A percentile compares a stretch with the other conserved stretches of the same genome.
These are phyloP conservation scores for Apophysomyces trapeziformis DNA, from an alignment of 371 early-diverging fungal species.

Conservation along the genomic window DNA sequence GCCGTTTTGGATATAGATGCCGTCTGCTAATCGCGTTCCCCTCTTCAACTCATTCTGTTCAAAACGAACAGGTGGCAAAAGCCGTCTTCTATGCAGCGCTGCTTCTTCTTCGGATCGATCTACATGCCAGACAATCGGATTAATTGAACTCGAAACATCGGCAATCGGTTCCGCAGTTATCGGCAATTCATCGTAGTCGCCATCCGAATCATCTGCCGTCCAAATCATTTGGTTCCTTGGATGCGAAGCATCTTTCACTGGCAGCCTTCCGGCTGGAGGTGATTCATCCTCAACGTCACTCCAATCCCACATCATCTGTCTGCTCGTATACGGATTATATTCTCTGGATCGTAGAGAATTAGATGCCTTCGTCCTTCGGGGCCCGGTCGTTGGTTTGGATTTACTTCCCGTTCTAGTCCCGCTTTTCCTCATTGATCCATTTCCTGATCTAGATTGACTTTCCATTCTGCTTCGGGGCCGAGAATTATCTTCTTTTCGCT, in stretches of 20 bases:
- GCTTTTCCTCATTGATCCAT: too few species aligned
- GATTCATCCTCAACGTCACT: not conserved
- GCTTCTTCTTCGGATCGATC: not conserved
- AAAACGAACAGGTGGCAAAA: not conserved
- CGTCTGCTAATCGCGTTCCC: not conserved
- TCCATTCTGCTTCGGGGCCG: not conserved
- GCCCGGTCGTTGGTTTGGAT: too few species aligned
- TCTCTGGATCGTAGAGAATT: not conserved
- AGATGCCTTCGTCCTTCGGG: not conserved
- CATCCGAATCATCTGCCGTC: not conserved
- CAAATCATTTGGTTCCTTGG: constrained; percentile 2
- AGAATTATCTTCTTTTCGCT: not conserved
- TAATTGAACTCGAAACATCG: not conserved
- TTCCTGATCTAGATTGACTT: too few species aligned
- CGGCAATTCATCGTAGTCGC: not conserved
- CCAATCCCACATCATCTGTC: constrained; percentile 1
- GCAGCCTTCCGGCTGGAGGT: not conserved
- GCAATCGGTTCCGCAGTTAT: not conserved
- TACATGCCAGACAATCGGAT: not conserved
- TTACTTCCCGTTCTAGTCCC: too few species aligned
- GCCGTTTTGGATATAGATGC: not conserved
- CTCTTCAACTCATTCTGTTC: not conserved
- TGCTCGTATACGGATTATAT: not conserved
- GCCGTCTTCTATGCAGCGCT: not conserved
- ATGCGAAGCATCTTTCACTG: not conserved